Percentiles rank a stretch among this genome's conserved stretches.
Evolutionary conservation across 768 basidiomycete genomes (phyloP).

Genomic region (Pleurotus tuber-regium): DNA sequence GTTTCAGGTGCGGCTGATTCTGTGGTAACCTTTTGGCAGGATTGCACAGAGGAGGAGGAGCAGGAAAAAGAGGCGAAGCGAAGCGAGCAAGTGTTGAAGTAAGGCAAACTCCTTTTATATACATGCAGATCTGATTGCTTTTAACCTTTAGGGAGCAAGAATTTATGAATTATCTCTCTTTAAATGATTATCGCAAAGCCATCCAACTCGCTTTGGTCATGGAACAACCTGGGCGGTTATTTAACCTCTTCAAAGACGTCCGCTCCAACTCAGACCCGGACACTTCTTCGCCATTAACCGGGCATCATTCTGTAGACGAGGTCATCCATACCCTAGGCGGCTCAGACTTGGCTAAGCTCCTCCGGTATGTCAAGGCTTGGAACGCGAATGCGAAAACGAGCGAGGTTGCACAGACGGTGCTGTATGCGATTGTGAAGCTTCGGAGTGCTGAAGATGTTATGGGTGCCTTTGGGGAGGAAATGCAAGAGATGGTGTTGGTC

Average conservation of each 20-base stretch:
- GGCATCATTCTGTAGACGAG: slow-evolving; percentile 71
- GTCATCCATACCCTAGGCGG: slow-evolving; percentile 72
- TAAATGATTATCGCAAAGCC: slow-evolving; percentile 89
- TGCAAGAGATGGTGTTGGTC: slow-evolving; percentile 29
- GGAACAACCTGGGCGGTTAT: slow-evolving; percentile 87
- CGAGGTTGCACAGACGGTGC: slow-evolving; percentile 76
- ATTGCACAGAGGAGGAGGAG: slow-evolving; percentile 85
- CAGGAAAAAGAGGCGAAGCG: slow-evolving; percentile 71
- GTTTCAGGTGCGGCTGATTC: slow-evolving; percentile 97
- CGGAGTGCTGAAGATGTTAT: slow-evolving; percentile 73
- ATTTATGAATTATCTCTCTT: slow-evolving; percentile 82
- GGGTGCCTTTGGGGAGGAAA: slow-evolving; percentile 54
- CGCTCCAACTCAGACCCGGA: slow-evolving; percentile 21
- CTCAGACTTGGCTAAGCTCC: slow-evolving; percentile 75
- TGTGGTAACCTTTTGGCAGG: slow-evolving; percentile 94
- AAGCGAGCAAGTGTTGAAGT: slow-evolving; percentile 79
- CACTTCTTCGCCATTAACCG: slow-evolving; percentile 51
- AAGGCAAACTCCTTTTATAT: slow-evolving; percentile 25
- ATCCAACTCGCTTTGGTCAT: slow-evolving; percentile 90
- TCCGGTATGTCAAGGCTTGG: slow-evolving; percentile 87
- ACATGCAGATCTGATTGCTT: background rate
- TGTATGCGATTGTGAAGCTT: slow-evolving; percentile 80
- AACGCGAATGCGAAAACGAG: slow-evolving; percentile 93
- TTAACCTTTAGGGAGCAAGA: slow-evolving; percentile 84
- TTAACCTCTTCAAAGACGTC: slow-evolving; percentile 74